Conservation (phyloP, 345 rosid species). For the Eucalyptus marginata region DNA sequence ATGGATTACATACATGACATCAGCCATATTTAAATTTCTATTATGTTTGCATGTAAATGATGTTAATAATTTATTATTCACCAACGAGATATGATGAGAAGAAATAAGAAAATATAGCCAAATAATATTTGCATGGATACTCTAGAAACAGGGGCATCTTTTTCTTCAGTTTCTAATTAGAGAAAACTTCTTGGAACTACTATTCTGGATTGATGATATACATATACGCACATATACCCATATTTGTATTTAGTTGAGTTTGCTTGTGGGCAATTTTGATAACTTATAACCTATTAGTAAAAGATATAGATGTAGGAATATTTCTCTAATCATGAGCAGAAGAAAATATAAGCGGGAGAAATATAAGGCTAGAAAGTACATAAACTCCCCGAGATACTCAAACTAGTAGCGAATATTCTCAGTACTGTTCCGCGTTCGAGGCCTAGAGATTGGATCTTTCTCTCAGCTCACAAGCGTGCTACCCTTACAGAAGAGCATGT, state of each 20-base stretch:
- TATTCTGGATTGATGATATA: background rate
- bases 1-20: background rate
- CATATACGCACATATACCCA: background rate
- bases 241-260: background rate
- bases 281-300: background rate
- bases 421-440: background rate
- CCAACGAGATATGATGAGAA: background rate
- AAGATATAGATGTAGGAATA: background rate
- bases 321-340: background rate
- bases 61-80: background rate
- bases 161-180: background rate
- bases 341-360: background rate
- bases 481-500: background rate
- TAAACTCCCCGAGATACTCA: background rate
- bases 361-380: background rate
- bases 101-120: background rate
- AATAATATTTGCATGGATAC: background rate
- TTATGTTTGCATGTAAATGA: background rate
- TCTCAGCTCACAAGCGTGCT: background rate
- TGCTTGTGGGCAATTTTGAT: background rate
- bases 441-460: background rate
- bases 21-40: background rate
- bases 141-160: background rate
- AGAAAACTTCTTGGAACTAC: background rate
- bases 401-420: background rate